These are phyloP conservation scores for Pleurotus ostreatus DNA, from an alignment of 768 basidiomycete species.

Conservation along the genomic window DNA sequence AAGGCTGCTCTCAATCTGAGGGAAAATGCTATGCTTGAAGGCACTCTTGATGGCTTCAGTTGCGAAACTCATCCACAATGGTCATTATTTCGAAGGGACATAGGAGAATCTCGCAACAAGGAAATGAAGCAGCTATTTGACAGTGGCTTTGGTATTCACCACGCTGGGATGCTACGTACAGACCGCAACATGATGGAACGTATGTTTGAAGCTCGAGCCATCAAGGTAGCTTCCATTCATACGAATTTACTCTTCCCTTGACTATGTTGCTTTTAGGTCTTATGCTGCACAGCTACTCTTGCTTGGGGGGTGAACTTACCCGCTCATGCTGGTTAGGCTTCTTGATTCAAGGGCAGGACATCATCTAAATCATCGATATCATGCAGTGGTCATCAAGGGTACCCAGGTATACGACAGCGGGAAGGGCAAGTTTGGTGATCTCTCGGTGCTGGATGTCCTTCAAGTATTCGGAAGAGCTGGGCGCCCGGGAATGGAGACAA, in stretches of 20 bases:
- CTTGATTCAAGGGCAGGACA: neutral
- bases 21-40: constrained; percentile 72
- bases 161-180: constrained; percentile 94
- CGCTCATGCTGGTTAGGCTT: constrained; percentile 79
- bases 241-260: neutral
- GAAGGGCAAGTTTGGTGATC: constrained; percentile 86
- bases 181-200: constrained; percentile 95
- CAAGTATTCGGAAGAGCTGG: constrained; percentile 98
- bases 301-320: constrained; percentile 99
- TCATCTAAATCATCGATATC: neutral
- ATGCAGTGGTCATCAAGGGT: constrained; percentile 88
- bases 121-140: constrained; percentile 97
- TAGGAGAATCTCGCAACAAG: constrained; percentile 83
- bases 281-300: constrained; percentile 96
- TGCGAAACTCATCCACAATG: constrained; percentile 80
- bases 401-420: constrained; percentile 94
- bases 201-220: constrained; percentile 85
- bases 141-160: constrained; percentile 92
- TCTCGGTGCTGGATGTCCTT: constrained; percentile 91
- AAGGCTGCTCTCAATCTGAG: constrained; percentile 80
- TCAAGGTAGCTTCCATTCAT: constrained; percentile 62
- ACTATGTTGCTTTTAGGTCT: constrained; percentile 56
- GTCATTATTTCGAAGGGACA: constrained; percentile 68
- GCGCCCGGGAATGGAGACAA: constrained; percentile 79
- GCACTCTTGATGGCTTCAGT: constrained; percentile 71